phyloP scores from a whole-genome alignment of 2,329 filamentous ascomycete genomes.

The Pseudogymnoascus sp. region DNA sequence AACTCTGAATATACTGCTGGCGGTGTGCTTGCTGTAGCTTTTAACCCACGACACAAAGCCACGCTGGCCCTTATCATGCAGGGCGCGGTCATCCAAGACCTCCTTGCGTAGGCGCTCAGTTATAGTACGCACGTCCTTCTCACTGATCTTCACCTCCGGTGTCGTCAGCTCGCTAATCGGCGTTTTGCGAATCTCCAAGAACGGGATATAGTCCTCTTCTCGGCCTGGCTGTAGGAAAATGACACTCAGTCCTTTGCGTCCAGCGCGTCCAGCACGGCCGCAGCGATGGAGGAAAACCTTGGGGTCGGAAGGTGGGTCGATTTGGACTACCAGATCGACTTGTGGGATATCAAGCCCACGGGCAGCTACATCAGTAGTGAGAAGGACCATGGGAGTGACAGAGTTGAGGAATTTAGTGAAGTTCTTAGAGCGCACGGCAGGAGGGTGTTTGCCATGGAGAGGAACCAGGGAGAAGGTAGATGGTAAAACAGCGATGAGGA shows the following conservation, averaged over 20 bases:
- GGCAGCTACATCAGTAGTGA: constrained; percentile 89
- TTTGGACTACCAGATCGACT: constrained; percentile 82
- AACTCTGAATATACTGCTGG: constrained; percentile 81
- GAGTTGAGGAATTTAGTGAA: constrained; percentile 72
- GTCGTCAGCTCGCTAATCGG: constrained; percentile 59
- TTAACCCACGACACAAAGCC: constrained; percentile 92
- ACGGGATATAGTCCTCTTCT: constrained; percentile 85
- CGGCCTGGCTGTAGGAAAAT: constrained; percentile 76
- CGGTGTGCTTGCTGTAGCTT: constrained; percentile 84
- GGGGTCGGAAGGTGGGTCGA: constrained; percentile 78
- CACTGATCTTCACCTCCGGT: constrained; percentile 48
- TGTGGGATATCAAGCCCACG: constrained; percentile 86
- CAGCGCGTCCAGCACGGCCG: constrained; percentile 82
- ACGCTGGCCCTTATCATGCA: constrained; percentile 78
- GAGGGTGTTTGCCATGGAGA: constrained; percentile 84
- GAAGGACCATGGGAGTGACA: constrained; percentile 66
- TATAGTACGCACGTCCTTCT: constrained; percentile 49
- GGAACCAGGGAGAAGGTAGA: constrained; percentile 62
- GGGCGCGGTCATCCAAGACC: constrained; percentile 42
- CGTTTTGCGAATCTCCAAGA: constrained; percentile 79
- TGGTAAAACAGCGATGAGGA: constrained; percentile 67
- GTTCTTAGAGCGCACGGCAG: constrained; percentile 81
- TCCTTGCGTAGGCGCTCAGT: constrained; percentile 54
- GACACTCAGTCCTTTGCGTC: constrained; percentile 74
- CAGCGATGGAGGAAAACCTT: constrained; percentile 94